These are phyloP conservation scores for Mortierella sp. DNA, from an alignment of 371 early-diverging fungal genomes.

Conservation along the genomic window DNA sequence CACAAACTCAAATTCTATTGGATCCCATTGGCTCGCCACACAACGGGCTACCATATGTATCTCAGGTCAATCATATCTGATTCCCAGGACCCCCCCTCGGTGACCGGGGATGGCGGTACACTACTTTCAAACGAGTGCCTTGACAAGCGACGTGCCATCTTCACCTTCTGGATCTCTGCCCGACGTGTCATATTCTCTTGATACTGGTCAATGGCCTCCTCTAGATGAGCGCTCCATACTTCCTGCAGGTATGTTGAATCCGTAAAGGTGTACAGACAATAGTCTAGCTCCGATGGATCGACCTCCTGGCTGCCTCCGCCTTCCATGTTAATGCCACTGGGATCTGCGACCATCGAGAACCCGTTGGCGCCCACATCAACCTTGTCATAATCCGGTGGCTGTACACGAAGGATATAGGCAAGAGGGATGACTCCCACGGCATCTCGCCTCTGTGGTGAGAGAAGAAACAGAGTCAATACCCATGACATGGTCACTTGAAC, in stretches of 20 bases:
- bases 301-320: neutral
- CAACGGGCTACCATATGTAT: constrained; percentile 39
- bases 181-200: constrained; percentile 21
- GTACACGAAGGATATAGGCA: constrained; percentile 16
- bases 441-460: constrained; percentile 29
- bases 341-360: constrained; percentile 17
- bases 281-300: constrained; percentile 28
- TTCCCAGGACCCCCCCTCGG: constrained; percentile 48
- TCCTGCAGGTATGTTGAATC: constrained; percentile 27
- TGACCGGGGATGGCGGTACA: constrained; percentile 29
- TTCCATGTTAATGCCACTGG: constrained; percentile 20
- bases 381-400: constrained; percentile 47
- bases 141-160: constrained; percentile 24
- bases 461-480: neutral
- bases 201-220: constrained; percentile 30
- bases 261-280: constrained; percentile 32
- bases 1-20: constrained; percentile 3
- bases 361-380: constrained; percentile 42
- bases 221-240: constrained; percentile 31
- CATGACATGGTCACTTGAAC: neutral
- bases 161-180: constrained; percentile 7
- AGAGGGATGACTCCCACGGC: constrained; percentile 24
- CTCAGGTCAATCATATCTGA: constrained; percentile 35
- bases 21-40: constrained; percentile 21
- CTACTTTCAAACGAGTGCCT: constrained; percentile 37